Base-by-base conservation (phyloP, 2,329 filamentous ascomycete species). In the Coniochaeta sp. region DNA sequence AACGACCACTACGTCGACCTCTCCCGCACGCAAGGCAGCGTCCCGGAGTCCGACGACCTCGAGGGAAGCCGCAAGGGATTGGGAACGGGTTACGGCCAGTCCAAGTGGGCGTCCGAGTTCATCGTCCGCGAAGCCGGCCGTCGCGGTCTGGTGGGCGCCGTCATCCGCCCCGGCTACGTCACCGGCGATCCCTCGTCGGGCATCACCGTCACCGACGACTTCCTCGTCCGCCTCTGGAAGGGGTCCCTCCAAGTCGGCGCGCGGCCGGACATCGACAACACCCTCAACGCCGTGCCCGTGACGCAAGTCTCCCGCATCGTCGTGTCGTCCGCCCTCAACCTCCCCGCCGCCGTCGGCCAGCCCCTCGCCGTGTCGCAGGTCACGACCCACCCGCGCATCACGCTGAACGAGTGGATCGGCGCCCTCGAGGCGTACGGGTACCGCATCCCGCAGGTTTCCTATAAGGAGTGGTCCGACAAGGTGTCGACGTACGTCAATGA, bases 151-250 rank as follows among this genome's bases (percentile, higher is more conserved):
- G 40, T 45, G 13, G 40, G 40, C 40, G 40, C 40, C 40, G 26
- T 45, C 24, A 26, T 45, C 18, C 40, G 40, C 40, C 40, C 40
- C 3, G 40, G 40, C 3, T 45, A 45, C 20, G 24, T 45, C 40
- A 45, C 40, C 9, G 40, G 40, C 24, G 40, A 35, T 16, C 40
- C 40, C 3, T 12, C 14, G 10, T 45, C 40, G 8, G 40, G 40
- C 40, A 45, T 45, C 40, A 26, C 40, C 8, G 40, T 45, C 24
- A 45, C 40, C 3, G 40, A 45, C 18, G 40, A 45, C 40, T 45
- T 45, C 40, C 40, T 45, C 20, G 40, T 45, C 40, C 40, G 40
- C 18, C 40, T 45, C 18, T 45, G 40, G 40, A 45, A 45, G 40
- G 40, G 40, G 13, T 45, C 18, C 24, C 40, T 45, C 20, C 40